Conservation (phyloP, 495 filamentous ascomycete species). For the Neurospora hispaniola region DNA sequence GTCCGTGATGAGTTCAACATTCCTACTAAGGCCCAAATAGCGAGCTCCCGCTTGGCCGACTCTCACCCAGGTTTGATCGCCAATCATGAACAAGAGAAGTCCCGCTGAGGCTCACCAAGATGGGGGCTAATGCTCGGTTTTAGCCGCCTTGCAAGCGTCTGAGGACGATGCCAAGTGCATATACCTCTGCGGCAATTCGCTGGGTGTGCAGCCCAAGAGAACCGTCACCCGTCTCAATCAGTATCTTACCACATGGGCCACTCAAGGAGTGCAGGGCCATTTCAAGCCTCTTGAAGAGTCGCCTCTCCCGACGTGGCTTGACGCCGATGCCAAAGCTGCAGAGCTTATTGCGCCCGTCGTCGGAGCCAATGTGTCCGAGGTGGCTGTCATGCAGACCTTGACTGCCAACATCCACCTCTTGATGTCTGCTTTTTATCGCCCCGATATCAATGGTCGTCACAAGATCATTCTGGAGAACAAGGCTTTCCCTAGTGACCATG, state of each 20-base stretch:
- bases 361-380: constrained; percentile 68
- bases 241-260: constrained; percentile 80
- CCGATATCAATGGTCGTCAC: constrained; percentile 56
- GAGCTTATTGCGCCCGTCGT: constrained; percentile 73
- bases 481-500: constrained; percentile 90
- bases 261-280: constrained; percentile 88
- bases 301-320: constrained; percentile 66
- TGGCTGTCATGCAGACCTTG: constrained; percentile 87
- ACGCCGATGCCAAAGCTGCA: constrained; percentile 63
- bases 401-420: constrained; percentile 87
- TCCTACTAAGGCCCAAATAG: constrained; percentile 68
- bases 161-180: constrained; percentile 40
- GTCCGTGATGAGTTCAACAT: constrained; percentile 75
- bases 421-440: constrained; percentile 85
- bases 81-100: neutral
- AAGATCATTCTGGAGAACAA: constrained; percentile 92
- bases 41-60: constrained; percentile 47
- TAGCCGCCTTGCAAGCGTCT: constrained; percentile 10
- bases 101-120: neutral
- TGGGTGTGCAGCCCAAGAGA: constrained; percentile 76
- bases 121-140: constrained; percentile 5
- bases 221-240: constrained; percentile 59
- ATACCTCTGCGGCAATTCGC: constrained; percentile 95
- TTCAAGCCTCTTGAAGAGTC: constrained; percentile 73
- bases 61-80: constrained; percentile 21